Evolutionary conservation across 306 rosid genomes (phyloP), one percentile per base, ranked within the genome.

Genomic region (Ormosia emarginata): DNA sequence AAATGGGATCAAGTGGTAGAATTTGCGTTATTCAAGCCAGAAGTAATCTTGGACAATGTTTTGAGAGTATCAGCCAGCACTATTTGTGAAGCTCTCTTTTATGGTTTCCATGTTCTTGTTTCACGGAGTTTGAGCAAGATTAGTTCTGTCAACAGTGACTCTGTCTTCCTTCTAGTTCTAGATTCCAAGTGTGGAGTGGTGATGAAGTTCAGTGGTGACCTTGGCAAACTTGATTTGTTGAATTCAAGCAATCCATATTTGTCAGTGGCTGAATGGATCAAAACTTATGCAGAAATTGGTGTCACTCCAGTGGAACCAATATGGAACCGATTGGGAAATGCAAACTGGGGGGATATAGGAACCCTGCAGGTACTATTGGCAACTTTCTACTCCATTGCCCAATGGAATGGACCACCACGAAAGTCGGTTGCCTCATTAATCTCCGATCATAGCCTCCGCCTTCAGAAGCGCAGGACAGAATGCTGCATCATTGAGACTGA

Each of bases 311-410:
- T 89, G 52, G 97, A 93, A 56, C 87, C 86, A 8, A 88, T 94
- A 83, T 94, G 98, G 98, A 94, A 94, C 91, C 87, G 83, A 53
- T 71, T 94, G 2, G 98, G 98, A 84, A 94, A 94, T 87, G 90
- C 91, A 49, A 92, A 86, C 69, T 94, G 98, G 98, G 92, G 97
- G 8, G 98, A 94, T 84, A 39, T 91, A 34, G 98, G 98, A 74
- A 90, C 98, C 63, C 83, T 94, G 18, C 97, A 92, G 69, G 44
- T 92, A 81, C 85, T 94, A 13, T 86, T 93, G 87, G 97, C 98
- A 52, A 90, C 97, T 74, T 92, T 91, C 88, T 87, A 90, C 82
- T 88, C 97, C 56, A 89, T 94, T 77, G 92, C 86, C 41, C 98
- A 94, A 74, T 94, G 94, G 94, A 85, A 85, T 14, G 98, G 98